Conservation (phyloP, 202 grass and related monocot species). For the Eragrostis tef region DNA sequence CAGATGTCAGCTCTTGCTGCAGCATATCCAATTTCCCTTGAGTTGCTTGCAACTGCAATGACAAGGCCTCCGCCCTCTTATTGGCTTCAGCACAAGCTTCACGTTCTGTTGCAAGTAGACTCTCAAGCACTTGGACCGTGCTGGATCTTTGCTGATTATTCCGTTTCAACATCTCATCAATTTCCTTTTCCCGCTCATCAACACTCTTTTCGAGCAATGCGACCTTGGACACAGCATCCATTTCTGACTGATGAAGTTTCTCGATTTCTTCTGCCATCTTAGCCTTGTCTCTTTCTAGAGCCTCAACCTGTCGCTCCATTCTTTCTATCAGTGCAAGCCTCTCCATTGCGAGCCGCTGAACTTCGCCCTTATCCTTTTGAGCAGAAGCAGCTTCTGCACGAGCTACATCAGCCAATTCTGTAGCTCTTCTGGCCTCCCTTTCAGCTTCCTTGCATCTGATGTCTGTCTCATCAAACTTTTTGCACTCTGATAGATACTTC, state of each 20-base stretch:
- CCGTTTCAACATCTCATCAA: conserved; percentile 78
- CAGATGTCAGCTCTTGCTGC: conserved; percentile 81
- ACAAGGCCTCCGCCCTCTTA: conserved; percentile 78
- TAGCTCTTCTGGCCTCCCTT: conserved; percentile 80
- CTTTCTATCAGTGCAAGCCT: conserved; percentile 78
- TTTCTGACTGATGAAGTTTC: conserved; percentile 69
- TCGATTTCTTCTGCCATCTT: conserved; percentile 79
- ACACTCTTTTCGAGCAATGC: conserved; percentile 77
- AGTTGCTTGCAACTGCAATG: conserved; percentile 89
- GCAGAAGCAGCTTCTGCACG: conserved; percentile 66
- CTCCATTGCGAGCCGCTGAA: conserved; percentile 87
- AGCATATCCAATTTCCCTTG: conserved; percentile 89
- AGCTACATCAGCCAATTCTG: conserved; percentile 80
- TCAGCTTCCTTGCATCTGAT: conserved; percentile 91
- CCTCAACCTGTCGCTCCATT: conserved; percentile 74
- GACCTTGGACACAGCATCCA: conserved; percentile 74
- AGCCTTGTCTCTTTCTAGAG: conserved; percentile 71
- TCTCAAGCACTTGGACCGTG: conserved; percentile 91
- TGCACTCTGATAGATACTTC: conserved; percentile 72
- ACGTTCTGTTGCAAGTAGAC: conserved; percentile 72
- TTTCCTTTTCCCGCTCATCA: conserved; percentile 85
- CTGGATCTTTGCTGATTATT: conserved; percentile 93
- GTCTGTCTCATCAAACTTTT: conserved; percentile 82
- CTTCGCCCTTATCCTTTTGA: conserved; percentile 93
- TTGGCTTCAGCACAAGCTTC: conserved; percentile 78